Evolutionary conservation across 306 rosid species (phyloP), one percentile per base, ranked within the genome.

Genomic region (Echinosophora koreensis): DNA sequence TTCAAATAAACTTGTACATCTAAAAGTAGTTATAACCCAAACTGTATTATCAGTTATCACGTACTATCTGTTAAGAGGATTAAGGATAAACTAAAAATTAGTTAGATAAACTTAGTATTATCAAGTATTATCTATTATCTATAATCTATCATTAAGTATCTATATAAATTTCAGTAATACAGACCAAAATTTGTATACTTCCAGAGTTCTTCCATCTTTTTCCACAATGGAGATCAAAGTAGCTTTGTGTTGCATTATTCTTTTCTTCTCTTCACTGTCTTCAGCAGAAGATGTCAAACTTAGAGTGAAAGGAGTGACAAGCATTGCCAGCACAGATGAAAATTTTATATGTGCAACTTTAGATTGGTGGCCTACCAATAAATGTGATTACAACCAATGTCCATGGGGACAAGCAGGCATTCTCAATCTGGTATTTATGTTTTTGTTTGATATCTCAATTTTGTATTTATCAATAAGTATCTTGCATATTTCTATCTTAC

Each of bases 291-390:
- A 84, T 15, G 81, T 84, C 6, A 66, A 57, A 2, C 82, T 91
- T 18, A 77, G 11, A 1, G 79, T 91, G 15, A 35, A 74, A 52
- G 84, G 82, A 10, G 84, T 77, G 16, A 85, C 87, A 39, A 46
- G 63, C 13, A 83, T 84, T 73, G 92, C 88, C 28, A 72, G 14
- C 9, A 89, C 89, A 18, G 92, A 91, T 52, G 80, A 86, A 2
- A 84, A 81, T 41, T 91, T 89, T 62, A 62, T 87, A 1, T 91
- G 97, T 84, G 94, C 92, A 35, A 87, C 97, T 42, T 8, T 91
- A 5, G 92, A 89, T 57, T 89, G 90, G 91, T 91, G 97, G 94
- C 97, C 94, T n/a, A 0, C 73, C 39, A 17, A 80, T 2, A 89
- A 91, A 61, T 89, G 92, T 71, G 88, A 91, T 32, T 86, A 89